phyloP scores from a whole-genome alignment of 225 moss, liverwort and hornwort genomes.

The Polytrichum formosum region DNA sequence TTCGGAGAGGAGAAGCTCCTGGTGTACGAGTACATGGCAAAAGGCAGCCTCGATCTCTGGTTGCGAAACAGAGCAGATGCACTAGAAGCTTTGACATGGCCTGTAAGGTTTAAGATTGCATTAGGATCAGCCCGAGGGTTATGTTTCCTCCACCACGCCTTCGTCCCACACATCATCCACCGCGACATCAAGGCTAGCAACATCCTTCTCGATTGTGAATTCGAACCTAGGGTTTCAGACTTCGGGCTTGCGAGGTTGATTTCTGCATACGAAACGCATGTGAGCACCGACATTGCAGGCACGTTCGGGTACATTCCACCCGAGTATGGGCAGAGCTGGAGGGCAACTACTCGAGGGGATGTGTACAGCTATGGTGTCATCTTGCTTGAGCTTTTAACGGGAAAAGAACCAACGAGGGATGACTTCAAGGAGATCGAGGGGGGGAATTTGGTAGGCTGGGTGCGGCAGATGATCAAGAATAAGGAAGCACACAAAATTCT shows the following conservation, averaged over 20 bases:
- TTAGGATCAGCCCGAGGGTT: constrained; percentile 47
- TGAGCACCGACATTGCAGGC: constrained; percentile 59
- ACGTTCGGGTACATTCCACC: constrained; percentile 61
- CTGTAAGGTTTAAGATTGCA: constrained; percentile 48
- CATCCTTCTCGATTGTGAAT: constrained; percentile 50
- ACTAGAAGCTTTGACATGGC: constrained; percentile 50
- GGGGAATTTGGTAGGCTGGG: constrained; percentile 58
- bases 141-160: constrained; percentile 54
- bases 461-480: constrained; percentile 39
- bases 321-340: constrained; percentile 60
- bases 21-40: constrained; percentile 60
- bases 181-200: constrained; percentile 60
- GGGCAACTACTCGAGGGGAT: constrained; percentile 49
- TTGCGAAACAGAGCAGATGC: constrained; percentile 60
- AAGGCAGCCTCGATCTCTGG: constrained; percentile 54
- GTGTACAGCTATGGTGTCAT: constrained; percentile 65
- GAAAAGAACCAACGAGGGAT: constrained; percentile 59
- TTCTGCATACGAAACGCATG: constrained; percentile 59
- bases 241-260: constrained; percentile 53
- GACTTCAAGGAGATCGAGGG: constrained; percentile 59
- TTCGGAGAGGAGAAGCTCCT: constrained; percentile 61
- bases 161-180: constrained; percentile 60
- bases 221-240: constrained; percentile 52
- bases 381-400: constrained; percentile 58
- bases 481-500: constrained; percentile 44